phyloP scores from a whole-genome alignment of 192 early-diverging fungal genomes.

The Coemansia sp. region DNA sequence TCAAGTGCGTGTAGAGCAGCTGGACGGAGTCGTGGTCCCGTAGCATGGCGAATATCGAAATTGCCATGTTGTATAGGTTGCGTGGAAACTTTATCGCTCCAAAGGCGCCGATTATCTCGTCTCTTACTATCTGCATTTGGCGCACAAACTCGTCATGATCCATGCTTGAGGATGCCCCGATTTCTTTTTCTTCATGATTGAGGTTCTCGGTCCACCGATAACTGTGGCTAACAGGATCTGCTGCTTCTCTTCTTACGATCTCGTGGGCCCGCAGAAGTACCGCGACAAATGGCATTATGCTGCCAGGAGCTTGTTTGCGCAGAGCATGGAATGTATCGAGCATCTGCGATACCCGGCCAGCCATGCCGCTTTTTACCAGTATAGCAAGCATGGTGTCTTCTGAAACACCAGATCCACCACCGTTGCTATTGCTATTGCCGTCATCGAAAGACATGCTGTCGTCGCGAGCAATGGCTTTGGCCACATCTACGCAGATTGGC shows the following conservation, averaged over 20 bases:
- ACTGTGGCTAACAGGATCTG: background rate
- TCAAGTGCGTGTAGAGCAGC: conserved; percentile 38
- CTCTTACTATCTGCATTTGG: background rate
- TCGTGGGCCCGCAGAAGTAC: conserved; percentile 15
- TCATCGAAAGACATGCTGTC: background rate
- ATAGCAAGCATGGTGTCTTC: conserved; percentile 11
- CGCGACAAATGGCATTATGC: conserved; percentile 16
- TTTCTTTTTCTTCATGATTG: no score
- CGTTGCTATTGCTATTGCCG: background rate
- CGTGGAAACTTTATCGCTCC: conserved; percentile 9
- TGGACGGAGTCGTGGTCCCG: conserved; percentile 24
- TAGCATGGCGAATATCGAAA: conserved; percentile 27
- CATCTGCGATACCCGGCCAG: background rate
- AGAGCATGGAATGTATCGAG: conserved; percentile 19
- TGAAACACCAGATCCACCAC: background rate
- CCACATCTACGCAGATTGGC: conserved; percentile 15
- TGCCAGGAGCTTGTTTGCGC: background rate
- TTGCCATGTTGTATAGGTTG: conserved; percentile 39
- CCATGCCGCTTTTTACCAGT: conserved; percentile 3
- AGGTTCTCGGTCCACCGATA: no score
- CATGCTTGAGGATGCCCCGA: background rate
- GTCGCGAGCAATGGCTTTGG: conserved; percentile 24
- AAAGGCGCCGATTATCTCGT: conserved; percentile 7
- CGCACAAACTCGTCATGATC: conserved; percentile 5
- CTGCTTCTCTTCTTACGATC: conserved; percentile 4